A percentile compares a stretch with the other conserved stretches of the same genome.
Conservation (phyloP, 768 basidiomycete genomes). For the Filobasidium floriforme region DNA sequence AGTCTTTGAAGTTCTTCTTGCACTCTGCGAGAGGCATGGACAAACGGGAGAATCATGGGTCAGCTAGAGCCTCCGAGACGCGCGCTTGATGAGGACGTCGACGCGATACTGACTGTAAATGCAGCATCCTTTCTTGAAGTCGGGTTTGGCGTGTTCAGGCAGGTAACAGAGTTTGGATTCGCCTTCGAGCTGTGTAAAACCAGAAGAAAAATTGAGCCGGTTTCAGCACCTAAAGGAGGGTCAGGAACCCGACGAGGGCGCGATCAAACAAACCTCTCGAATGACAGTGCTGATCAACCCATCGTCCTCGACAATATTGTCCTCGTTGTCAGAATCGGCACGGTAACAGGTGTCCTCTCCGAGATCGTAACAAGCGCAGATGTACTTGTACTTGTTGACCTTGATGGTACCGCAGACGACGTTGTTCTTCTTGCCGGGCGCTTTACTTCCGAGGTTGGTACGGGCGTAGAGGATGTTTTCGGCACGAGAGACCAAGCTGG, state of each 20-base stretch:
- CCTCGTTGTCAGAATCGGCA: slow-evolving; percentile 3
- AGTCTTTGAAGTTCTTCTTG: slow-evolving; percentile 4
- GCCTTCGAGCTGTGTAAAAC: background rate
- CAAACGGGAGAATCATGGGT: background rate
- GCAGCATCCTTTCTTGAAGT: slow-evolving; percentile 7
- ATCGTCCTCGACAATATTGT: slow-evolving; percentile 1
- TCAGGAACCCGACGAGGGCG: background rate
- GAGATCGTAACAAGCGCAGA: slow-evolving; percentile 7
- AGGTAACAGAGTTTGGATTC: slow-evolving; percentile 2
- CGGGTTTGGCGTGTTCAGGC: slow-evolving; percentile 4
- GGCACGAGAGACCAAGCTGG: background rate
- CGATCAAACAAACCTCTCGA: background rate
- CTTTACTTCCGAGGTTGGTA: background rate
- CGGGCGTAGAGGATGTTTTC: background rate
- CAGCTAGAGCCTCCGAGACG: background rate
- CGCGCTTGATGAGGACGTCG: background rate
- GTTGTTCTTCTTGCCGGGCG: background rate
- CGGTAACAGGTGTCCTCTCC: slow-evolving; percentile 5
- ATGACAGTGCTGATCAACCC: slow-evolving; percentile 6
- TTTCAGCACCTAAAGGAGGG: background rate
- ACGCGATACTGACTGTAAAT: background rate
- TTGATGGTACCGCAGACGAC: slow-evolving; percentile 7
- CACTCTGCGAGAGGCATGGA: background rate
- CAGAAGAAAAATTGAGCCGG: background rate
- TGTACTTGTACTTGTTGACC: background rate